Evolutionary conservation across 805 yeast genomes (phyloP), one percentile per base, ranked within the genome.

Genomic region (Teunomyces barrocoloradensis): DNA sequence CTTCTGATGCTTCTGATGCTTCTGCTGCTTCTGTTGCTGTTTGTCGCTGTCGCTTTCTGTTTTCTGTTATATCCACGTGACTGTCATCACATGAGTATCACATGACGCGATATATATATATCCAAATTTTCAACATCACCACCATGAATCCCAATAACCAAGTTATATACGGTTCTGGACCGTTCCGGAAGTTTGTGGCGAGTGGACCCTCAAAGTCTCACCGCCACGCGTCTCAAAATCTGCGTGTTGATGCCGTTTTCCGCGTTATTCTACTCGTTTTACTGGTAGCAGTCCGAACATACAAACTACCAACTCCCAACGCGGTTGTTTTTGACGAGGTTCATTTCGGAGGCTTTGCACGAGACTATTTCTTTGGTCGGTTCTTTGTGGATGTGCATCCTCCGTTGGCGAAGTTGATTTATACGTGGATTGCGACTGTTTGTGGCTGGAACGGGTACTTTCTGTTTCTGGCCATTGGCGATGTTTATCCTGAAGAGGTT

Each of bases 341-440:
- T 1, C 77, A 74, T 50, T 63, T 71, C 34, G 73, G 74, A 5
- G 64, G 66, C 1, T 71, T 62, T 53, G 69, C 73, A 6, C 55
- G 62, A 37, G 67, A 73, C 32, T 81, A 82, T 63, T 73, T 74
- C 53, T 69, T 69, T 44, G 87, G 88, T 20, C 71, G 76, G 35
- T 84, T 80, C 61, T 85, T 83, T 64, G 70, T 85, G 55, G 90
- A 84, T 56, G 84, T 84, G 23, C 85, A 85, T 53, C 91, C 92
- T 9, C 91, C 92, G 4, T 66, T 86, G 44, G 83, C 78, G 33
- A 82, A 84, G 54, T 65, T 86, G 64, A 61, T 82, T 10, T 82
- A 75, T 56, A 81, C 80, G 27, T 71, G 77, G 45, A 68, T 83
- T 6, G 84, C 83, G 2, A 64, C 69, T 50, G 33, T 79, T 13